A percentile compares a stretch with the other conserved stretches of the same genome.
Evolutionary conservation across 2,329 filamentous ascomycete species (phyloP).

Genomic region (Alternaria incomplexa): DNA sequence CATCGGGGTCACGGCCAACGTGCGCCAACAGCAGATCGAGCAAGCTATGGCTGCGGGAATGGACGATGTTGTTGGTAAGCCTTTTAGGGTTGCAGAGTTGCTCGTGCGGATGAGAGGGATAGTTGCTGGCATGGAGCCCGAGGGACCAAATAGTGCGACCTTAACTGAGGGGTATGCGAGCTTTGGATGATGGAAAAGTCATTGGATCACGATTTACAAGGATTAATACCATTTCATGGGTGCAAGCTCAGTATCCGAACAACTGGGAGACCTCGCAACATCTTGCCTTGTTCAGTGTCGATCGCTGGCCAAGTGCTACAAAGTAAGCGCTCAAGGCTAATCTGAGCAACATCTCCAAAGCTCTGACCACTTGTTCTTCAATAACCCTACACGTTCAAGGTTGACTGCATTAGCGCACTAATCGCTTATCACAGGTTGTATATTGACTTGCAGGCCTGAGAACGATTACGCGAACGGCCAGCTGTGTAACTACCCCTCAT

Average conservation of each 20-base stretch:
- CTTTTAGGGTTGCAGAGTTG: constrained; percentile 59
- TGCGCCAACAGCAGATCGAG: constrained; percentile 38
- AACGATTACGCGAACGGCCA: background rate
- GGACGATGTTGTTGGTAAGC: constrained; percentile 73
- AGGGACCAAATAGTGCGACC: background rate
- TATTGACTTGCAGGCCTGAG: background rate
- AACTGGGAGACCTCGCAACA: background rate
- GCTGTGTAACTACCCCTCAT: background rate
- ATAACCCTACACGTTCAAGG: background rate
- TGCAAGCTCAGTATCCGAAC: background rate
- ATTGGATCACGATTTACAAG: background rate
- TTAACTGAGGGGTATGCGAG: background rate
- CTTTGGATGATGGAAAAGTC: background rate
- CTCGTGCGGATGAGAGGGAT: constrained; percentile 27
- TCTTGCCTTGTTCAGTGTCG: background rate
- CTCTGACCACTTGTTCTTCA: background rate
- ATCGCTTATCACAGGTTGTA: background rate
- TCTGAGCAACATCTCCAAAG: background rate
- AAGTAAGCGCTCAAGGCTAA: background rate
- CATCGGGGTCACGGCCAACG: constrained; percentile 46
- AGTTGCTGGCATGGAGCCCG: constrained; percentile 4
- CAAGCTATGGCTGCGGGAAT: constrained; percentile 40
- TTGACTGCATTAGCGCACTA: background rate
- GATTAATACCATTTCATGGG: background rate
- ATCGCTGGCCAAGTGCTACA: background rate